Evolutionary conservation across 129 eudicot genomes (phyloP).

Genomic region (Lactuca saligna): DNA sequence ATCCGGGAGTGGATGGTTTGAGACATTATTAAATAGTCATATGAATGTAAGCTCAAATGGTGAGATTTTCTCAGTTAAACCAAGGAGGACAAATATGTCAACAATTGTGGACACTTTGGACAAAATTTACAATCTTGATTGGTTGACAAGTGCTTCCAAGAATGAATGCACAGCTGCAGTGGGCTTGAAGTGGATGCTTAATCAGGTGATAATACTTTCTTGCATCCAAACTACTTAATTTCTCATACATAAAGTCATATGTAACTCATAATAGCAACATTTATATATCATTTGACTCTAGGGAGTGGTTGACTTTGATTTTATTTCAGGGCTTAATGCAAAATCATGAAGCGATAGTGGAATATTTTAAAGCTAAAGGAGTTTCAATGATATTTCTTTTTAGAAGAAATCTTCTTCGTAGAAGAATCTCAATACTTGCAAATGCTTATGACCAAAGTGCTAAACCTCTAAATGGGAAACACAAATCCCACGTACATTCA

Average conservation of each 20-base stretch:
- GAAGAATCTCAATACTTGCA: constrained; percentile 89
- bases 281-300: neutral
- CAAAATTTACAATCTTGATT: constrained; percentile 70
- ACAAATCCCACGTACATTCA: constrained; percentile 93
- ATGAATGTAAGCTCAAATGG: constrained; percentile 85
- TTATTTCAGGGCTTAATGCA: constrained; percentile 74
- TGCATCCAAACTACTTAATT: constrained; percentile 2
- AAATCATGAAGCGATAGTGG: constrained; percentile 77
- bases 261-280: no score
- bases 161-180: constrained; percentile 91
- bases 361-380: constrained; percentile 67
- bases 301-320: constrained; percentile 6
- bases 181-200: constrained; percentile 98
- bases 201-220: constrained; percentile 54
- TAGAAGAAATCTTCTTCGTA: constrained; percentile 86
- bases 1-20: constrained; percentile 99
- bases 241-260: no score
- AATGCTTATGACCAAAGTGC: constrained; percentile 84
- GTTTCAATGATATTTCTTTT: constrained; percentile 83
- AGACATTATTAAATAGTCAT: constrained; percentile 86
- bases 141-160: constrained; percentile 83
- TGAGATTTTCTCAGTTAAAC: constrained; percentile 87
- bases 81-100: constrained; percentile 67
- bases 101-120: constrained; percentile 75
- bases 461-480: constrained; percentile 83